Conservation (phyloP, 208 protist species). For the Trypanosoma grayi region DNA sequence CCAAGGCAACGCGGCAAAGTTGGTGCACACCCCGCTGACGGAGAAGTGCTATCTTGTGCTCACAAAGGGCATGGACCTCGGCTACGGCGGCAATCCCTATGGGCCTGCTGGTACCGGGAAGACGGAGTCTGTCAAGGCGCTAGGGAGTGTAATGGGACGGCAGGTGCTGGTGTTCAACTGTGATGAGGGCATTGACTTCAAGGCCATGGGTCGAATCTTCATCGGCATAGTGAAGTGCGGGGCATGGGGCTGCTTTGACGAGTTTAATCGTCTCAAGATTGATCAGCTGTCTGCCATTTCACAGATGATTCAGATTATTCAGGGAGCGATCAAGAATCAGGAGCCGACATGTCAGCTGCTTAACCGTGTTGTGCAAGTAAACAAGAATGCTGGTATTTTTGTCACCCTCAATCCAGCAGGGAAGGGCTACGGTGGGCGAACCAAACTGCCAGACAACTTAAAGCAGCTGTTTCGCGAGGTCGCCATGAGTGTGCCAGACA, state of each 20-base stretch:
- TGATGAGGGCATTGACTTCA: conserved; percentile 94
- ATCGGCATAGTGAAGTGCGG: conserved; percentile 94
- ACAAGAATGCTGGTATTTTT: conserved; percentile 92
- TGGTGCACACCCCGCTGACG: conserved; percentile 93
- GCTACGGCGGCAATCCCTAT: conserved; percentile 96
- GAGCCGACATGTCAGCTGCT: conserved; percentile 81
- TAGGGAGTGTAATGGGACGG: conserved; percentile 90
- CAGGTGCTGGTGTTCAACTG: conserved; percentile 96
- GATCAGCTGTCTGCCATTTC: conserved; percentile 95
- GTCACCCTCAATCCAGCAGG: conserved; percentile 97
- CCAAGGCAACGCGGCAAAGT: conserved; percentile 92
- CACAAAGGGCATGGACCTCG: conserved; percentile 96
- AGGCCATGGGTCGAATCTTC: conserved; percentile 94
- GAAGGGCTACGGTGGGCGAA: conserved; percentile 96
- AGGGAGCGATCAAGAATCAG: conserved; percentile 86
- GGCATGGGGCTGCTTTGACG: conserved; percentile 94
- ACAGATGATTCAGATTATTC: conserved; percentile 94
- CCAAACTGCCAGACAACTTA: conserved; percentile 98
- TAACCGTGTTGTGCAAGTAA: conserved; percentile 67
- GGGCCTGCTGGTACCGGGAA: conserved; percentile 97
- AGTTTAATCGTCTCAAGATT: conserved; percentile 95
- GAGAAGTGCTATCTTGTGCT: conserved; percentile 97
- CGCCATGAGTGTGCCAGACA: conserved; percentile 97
- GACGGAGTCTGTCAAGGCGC: conserved; percentile 96
- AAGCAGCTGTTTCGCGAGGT: conserved; percentile 98